These are phyloP conservation scores for Penstemon eatonii DNA, from an alignment of 257 asterid genomes.

Conservation along the genomic window DNA sequence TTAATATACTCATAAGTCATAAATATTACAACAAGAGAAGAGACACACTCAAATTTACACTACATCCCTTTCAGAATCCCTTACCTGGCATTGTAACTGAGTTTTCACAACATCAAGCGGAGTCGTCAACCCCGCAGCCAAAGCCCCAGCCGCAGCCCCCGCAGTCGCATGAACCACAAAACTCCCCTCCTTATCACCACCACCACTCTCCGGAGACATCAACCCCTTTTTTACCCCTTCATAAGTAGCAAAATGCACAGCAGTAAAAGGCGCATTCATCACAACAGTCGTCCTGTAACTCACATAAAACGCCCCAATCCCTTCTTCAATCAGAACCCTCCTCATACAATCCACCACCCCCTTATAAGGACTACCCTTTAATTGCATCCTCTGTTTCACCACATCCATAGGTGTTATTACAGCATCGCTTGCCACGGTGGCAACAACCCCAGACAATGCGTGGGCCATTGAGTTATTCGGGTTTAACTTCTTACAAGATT, in stretches of 20 bases:
- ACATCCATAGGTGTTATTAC: conserved; percentile 70
- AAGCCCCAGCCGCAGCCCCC: conserved; percentile 63
- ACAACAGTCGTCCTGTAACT: conserved; percentile 61
- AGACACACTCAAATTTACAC: not conserved
- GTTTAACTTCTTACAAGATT: conserved; percentile 41
- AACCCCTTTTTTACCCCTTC: conserved; percentile 55
- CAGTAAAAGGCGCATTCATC: conserved; percentile 72
- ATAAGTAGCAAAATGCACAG: conserved; percentile 62
- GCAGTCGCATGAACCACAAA: conserved; percentile 65
- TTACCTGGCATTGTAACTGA: conserved; percentile 72
- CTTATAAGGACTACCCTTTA: conserved; percentile 58
- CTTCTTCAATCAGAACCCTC: conserved; percentile 52
- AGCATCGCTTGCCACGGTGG: conserved; percentile 59
- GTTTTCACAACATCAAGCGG: conserved; percentile 74
- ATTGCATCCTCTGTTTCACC: conserved; percentile 69
- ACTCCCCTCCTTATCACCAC: conserved; percentile 30
- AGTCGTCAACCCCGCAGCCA: conserved; percentile 62
- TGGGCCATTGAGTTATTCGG: conserved; percentile 46
- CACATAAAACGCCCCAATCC: conserved; percentile 57
- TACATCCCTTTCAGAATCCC: not conserved
- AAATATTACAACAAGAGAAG: not conserved
- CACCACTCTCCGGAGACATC: conserved; percentile 12
- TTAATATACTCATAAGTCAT: too few relatives aligned
- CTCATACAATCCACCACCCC: conserved; percentile 61
- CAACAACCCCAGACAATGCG: conserved; percentile 51